Conservation (phyloP, 148 eudicot species). For the Simmondsia chinensis region DNA sequence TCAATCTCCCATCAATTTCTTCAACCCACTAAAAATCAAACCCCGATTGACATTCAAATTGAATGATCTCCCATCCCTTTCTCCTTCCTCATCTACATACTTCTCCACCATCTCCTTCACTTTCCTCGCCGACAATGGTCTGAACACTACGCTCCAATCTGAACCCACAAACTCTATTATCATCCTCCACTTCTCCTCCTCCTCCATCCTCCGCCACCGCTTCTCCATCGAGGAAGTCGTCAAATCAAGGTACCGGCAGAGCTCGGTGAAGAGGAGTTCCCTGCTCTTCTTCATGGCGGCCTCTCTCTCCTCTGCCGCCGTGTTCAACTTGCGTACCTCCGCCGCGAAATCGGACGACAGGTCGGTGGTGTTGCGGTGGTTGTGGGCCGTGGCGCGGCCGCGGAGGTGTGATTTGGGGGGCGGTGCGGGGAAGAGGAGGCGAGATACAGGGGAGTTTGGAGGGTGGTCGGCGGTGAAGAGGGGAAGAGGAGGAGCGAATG, state of each 20-base stretch:
- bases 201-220: conserved; percentile 44
- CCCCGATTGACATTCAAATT: not conserved
- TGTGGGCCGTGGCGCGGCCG: conserved; percentile 19
- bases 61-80: not conserved
- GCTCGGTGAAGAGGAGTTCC: conserved; percentile 49
- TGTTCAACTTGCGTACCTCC: conserved; percentile 38
- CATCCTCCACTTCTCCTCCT: conserved; percentile 51
- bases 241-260: conserved; percentile 30
- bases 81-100: conserved; percentile 20
- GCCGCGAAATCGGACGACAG: conserved; percentile 32
- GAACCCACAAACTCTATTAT: conserved; percentile 56
- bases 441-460: conserved; percentile 3
- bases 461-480: not conserved
- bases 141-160: conserved; percentile 64
- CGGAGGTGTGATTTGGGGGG: conserved; percentile 16
- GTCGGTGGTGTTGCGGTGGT: conserved; percentile 17
- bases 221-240: conserved; percentile 32
- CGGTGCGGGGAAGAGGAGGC: conserved; percentile 3
- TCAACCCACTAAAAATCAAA: conserved; percentile 24
- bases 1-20: conserved; percentile 33
- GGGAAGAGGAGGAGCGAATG: not conserved
- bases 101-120: conserved; percentile 62
- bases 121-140: conserved; percentile 58
- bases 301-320: conserved; percentile 31
- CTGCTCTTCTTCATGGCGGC: conserved; percentile 51